Conservation (phyloP, 1,139 yeast genomes). For the Pichia sp. region DNA sequence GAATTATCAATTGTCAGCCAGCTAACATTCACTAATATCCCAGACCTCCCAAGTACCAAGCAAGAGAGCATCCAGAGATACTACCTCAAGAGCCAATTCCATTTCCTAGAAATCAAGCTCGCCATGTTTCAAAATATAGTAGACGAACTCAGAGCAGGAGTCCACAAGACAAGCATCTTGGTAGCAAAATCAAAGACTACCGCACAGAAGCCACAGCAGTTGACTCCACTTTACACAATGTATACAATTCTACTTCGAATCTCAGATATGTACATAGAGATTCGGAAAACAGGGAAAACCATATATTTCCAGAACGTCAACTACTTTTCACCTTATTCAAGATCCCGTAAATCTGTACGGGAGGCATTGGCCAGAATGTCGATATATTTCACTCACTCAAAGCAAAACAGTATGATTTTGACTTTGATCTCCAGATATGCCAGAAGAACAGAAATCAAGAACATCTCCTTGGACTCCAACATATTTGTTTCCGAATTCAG, state of each 20-base stretch:
- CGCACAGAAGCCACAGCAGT: not conserved
- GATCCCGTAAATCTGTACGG: constrained; percentile 22
- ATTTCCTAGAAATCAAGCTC: constrained; percentile 11
- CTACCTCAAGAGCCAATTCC: constrained; percentile 14
- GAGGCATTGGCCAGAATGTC: constrained; percentile 38
- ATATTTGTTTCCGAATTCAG: constrained; percentile 38
- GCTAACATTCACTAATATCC: constrained; percentile 8
- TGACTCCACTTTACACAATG: constrained; percentile 23
- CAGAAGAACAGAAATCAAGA: constrained; percentile 38
- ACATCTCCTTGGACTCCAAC: constrained; percentile 9
- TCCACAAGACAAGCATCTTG: constrained; percentile 15
- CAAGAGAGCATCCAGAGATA: constrained; percentile 17
- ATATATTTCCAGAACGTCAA: constrained; percentile 28
- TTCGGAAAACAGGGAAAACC: constrained; percentile 31
- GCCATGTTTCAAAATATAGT: constrained; percentile 14
- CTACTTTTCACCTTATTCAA: constrained; percentile 27
- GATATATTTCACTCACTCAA: constrained; percentile 41
- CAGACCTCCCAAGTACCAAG: constrained; percentile 8
- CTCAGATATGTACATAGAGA: constrained; percentile 32
- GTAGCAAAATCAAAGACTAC: constrained; percentile 1
- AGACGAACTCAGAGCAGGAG: constrained; percentile 16
- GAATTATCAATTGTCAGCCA: constrained; percentile 12
- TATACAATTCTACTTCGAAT: constrained; percentile 27
- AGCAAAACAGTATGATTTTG: constrained; percentile 51
- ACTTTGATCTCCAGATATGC: constrained; percentile 49